Evolutionary conservation across 2,329 filamentous ascomycete genomes (phyloP).

Genomic region (Rutstroemia sydowiana): DNA sequence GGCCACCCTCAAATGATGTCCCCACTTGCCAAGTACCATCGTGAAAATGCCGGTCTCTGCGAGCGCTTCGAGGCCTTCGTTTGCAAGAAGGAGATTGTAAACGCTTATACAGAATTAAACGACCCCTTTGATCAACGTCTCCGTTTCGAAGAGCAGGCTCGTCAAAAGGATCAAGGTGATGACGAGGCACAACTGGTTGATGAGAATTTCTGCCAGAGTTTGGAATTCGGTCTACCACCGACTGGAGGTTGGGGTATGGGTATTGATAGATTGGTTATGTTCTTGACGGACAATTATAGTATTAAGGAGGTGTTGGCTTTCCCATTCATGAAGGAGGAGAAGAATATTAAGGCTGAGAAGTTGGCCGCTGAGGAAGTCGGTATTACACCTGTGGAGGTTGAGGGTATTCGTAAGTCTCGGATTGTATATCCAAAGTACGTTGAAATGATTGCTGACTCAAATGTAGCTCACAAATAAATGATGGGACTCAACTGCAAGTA

Average conservation of each 20-base stretch:
- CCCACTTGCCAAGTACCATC: conserved; percentile 92
- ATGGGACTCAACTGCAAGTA: background rate
- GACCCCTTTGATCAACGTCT: conserved; percentile 91
- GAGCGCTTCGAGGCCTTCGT: conserved; percentile 98
- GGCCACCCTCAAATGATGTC: conserved; percentile 89
- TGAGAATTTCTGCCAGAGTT: conserved; percentile 84
- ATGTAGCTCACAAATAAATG: background rate
- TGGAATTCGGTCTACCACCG: conserved; percentile 87
- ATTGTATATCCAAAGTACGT: too few relatives aligned
- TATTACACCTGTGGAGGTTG: conserved; percentile 50
- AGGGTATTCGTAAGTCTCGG: conserved; percentile 41
- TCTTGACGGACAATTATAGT: conserved; percentile 88
- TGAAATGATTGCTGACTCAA: background rate
- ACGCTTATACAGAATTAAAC: conserved; percentile 95
- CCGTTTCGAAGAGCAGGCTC: conserved; percentile 89
- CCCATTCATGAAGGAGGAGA: conserved; percentile 94
- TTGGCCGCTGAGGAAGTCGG: conserved; percentile 56
- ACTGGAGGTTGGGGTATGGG: conserved; percentile 97
- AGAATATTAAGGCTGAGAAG: conserved; percentile 37
- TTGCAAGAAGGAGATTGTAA: conserved; percentile 93
- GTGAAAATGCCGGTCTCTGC: conserved; percentile 72
- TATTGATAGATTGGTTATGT: conserved; percentile 90
- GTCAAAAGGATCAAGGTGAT: conserved; percentile 93
- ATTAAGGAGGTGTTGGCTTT: conserved; percentile 96
- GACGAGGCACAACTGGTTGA: conserved; percentile 95